Evolutionary conservation across 805 yeast genomes (phyloP), one percentile per base, ranked within the genome.

Genomic region (Starmerella cellae): DNA sequence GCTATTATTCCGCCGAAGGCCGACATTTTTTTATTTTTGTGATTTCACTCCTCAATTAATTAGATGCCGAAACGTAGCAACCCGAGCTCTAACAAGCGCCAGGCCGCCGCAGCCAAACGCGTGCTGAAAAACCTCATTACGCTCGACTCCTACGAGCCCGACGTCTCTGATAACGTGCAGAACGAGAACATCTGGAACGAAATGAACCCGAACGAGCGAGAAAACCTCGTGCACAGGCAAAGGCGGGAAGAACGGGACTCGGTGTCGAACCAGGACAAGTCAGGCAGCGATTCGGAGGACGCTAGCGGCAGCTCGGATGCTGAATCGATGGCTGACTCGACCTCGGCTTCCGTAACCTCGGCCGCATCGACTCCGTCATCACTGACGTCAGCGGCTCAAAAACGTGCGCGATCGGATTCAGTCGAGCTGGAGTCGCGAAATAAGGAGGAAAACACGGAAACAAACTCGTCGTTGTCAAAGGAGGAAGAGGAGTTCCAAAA

Each of bases 401-500:
- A n/a, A n/a, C n/a, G n/a, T n/a, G n/a, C n/a, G n/a, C n/a, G n/a
- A n/a, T 13, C 18, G n/a, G 28, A 11, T 10, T 10, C 9, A 9
- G 32, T 8, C 8, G 32, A 35, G 14, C n/a, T n/a, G n/a, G n/a
- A n/a, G n/a, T n/a, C n/a, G n/a, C n/a, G n/a, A n/a, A n/a, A 22
- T 2, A 34, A n/a, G 14, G 16, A 37, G 16, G 45, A 41, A 24
- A 37, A 32, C 23, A 20, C 30, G 22, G 36, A 31, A n/a, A 22
- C 14, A 17, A 29, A 19, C 30, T 28, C 30, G 34, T 6, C 34
- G n/a, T 13, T 18, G 22, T n/a, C 10, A 35, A 22, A 38, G 40
- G 24, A 6, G 57, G 37, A 60, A 60, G 49, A 60, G 58, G 49
- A 64, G 35, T 49, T 43, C 38, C 51, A 62, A 35, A 68, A 65